Evolutionary conservation across 108 stramenopile species (phyloP).

Genomic region (Nannochloropsis oceanica): DNA sequence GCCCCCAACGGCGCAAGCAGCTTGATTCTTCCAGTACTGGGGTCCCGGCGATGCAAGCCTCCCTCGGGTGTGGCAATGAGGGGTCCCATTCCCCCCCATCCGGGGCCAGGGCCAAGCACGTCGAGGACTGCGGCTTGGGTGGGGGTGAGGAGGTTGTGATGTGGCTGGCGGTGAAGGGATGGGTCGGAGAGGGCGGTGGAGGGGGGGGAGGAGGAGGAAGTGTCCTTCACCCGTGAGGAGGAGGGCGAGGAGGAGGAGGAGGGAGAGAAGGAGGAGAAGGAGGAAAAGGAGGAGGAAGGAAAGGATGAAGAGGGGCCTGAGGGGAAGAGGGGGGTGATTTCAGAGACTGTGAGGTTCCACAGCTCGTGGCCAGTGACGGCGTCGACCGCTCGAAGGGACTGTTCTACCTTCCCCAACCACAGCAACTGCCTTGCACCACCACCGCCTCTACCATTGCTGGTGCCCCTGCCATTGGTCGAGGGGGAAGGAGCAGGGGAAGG

Average conservation of each 20-base stretch:
- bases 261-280: neutral
- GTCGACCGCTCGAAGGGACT: conserved; percentile 23
- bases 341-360: conserved; percentile 26
- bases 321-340: neutral
- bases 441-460: neutral
- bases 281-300: neutral
- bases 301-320: neutral
- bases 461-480: neutral
- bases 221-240: neutral
- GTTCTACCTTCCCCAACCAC: conserved; percentile 17
- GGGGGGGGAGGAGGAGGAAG: neutral
- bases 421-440: neutral
- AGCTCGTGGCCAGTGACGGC: conserved; percentile 16
- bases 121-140: neutral
- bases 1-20: neutral
- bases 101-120: neutral
- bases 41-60: neutral
- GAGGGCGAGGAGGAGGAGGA: neutral
- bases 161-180: neutral
- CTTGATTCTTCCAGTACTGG: neutral
- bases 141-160: neutral
- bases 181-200: neutral
- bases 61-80: neutral
- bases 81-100: neutral
- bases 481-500: neutral